Base-by-base conservation (phyloP, 208 protist genomes). In the Porcisia hertigi region DNA sequence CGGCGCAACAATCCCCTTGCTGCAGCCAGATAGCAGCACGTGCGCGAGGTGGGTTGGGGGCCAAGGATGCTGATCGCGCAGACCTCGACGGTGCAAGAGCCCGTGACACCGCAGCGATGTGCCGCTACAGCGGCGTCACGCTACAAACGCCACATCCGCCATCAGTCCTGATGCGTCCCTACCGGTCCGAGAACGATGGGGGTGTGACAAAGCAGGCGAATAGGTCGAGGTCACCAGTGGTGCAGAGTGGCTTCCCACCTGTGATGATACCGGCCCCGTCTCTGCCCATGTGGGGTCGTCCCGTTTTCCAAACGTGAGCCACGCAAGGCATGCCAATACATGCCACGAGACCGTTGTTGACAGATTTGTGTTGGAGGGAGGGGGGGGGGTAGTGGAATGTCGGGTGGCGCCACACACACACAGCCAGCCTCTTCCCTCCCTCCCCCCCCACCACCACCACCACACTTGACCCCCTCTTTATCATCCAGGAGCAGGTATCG, bases 211-310 rank as follows among this genome's bases (percentile, higher is more conserved):
- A 23, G 5, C 16, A 14, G 36, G 25, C 34, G 34, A 18, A n/a
- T 65, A 18, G 36, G 36, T 36, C 18, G 60, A 25, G 18, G 36
- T 65, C 60, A 18, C 36, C 34, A 16, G 34, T n/a, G 34, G 16
- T 53, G 20, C 41, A 30, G 12, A 52, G 64, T n/a, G 20, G 2
- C 41, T 69, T 43, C 18, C 14, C 64, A 12, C 20, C 30, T 30
- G 30, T 34, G 43, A 5, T 12, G 18, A 69, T 69, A 3, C 43
- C 36, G 16, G n/a, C 64, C n/a, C 4, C 43, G 9, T 72, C 52
- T 1, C 69, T 72, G 34, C 69, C 69, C 16, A 34, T 72, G 34
- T 72, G 69, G 69, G 69, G 52, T 1, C 69, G 69, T 47, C 69
- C 69, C 16, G 45, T 57, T n/a, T 34, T 72, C 25, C 53, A 36